Percentiles rank a stretch among this genome's conserved stretches.
These are phyloP conservation scores for Verticillium nonalfalfae DNA, from an alignment of 2,329 filamentous ascomycete species.

Conservation along the genomic window DNA sequence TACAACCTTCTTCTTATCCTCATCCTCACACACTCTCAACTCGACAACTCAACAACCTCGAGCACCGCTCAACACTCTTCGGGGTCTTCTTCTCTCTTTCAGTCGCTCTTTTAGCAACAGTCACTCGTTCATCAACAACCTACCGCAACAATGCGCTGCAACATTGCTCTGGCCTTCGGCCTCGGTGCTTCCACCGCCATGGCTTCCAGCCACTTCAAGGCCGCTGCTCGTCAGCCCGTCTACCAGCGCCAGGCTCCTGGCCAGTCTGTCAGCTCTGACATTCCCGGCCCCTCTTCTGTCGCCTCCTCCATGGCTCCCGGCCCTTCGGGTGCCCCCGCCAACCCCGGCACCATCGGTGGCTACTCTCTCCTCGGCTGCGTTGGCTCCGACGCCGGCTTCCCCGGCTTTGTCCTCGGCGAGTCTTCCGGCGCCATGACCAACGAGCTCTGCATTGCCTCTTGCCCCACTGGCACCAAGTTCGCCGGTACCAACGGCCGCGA, in stretches of 20 bases:
- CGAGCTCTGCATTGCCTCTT: slow-evolving; percentile 17
- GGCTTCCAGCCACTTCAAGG: not conserved
- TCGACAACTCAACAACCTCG: not conserved
- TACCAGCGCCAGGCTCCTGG: not conserved
- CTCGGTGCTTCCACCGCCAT: not conserved
- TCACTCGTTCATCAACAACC: not conserved
- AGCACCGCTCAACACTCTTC: not conserved
- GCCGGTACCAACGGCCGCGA: slow-evolving; percentile 8
- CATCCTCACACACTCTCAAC: slow-evolving; percentile 2
- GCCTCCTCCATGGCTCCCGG: not conserved
- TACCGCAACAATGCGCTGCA: not conserved
- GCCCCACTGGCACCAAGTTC: slow-evolving; percentile 10
- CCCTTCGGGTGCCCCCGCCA: slow-evolving; percentile 4
- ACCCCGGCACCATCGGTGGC: slow-evolving; percentile 8
- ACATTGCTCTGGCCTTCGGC: not conserved
- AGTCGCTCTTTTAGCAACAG: slow-evolving; percentile 3
- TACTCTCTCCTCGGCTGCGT: slow-evolving; percentile 21
- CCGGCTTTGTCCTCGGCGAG: slow-evolving; percentile 13
- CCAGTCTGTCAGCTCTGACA: not conserved
- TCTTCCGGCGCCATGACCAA: slow-evolving; percentile 13
- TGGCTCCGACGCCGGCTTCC: slow-evolving; percentile 18
- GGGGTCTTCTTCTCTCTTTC: slow-evolving; percentile 1
- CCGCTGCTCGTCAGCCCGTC: not conserved
- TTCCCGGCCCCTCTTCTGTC: not conserved
- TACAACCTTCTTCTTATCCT: not conserved